A percentile compares a stretch with the other conserved stretches of the same genome.
These are phyloP conservation scores for Scutellaria baicalensis DNA, from an alignment of 257 asterid genomes.

Conservation along the genomic window DNA sequence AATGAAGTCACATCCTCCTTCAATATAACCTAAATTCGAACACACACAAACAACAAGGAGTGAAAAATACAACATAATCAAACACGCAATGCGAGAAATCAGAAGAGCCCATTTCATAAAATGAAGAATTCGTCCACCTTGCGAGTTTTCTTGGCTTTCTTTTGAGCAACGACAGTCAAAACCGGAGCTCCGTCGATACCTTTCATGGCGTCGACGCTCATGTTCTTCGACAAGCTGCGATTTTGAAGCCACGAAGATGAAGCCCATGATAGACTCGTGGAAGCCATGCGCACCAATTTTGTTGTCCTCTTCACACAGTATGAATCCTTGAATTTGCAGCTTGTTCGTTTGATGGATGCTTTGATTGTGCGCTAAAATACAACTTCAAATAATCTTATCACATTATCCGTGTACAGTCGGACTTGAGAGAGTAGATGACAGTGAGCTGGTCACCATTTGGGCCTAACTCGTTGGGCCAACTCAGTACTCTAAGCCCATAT, in stretches of 20 bases:
- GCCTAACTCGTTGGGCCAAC: background rate
- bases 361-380: background rate
- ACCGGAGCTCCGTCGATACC: constrained; percentile 25
- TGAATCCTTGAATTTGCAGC: background rate
- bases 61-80: background rate
- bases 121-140: constrained; percentile 35
- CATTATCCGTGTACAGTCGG: background rate
- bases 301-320: background rate
- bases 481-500: background rate
- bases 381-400: constrained; percentile 20
- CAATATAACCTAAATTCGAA: constrained; percentile 58
- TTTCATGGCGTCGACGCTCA: constrained; percentile 23
- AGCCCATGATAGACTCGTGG: constrained; percentile 61
- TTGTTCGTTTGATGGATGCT: background rate
- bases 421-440: background rate
- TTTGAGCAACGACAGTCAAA: constrained; percentile 57
- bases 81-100: background rate
- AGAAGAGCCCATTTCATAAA: background rate
- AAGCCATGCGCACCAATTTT: constrained; percentile 35
- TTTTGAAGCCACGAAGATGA: constrained; percentile 61
- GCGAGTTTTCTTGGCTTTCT: constrained; percentile 66
- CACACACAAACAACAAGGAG: background rate
- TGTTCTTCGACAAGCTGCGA: constrained; percentile 28
- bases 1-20: constrained; percentile 73
- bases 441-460: background rate